phyloP scores from a whole-genome alignment of 345 rosid species.

The Triadica sebifera region DNA sequence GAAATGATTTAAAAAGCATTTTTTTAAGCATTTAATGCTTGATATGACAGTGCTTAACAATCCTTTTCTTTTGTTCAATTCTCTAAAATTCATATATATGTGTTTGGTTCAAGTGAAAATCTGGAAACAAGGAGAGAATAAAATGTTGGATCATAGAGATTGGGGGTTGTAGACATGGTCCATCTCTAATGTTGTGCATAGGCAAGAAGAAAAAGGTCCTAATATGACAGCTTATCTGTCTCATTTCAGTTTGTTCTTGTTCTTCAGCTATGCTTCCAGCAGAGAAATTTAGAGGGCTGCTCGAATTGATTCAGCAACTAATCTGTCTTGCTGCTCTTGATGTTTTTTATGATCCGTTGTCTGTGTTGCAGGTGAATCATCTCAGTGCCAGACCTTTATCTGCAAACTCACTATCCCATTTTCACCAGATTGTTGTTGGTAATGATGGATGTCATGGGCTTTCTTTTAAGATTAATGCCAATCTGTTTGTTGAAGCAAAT shows the following conservation, averaged over 20 bases:
- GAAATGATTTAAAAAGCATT: not conserved
- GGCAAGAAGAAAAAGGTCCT: no score
- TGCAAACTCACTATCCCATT: conserved; percentile 23
- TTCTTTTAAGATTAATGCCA: conserved; percentile 42
- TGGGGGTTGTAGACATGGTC: not conserved
- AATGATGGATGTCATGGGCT: conserved; percentile 28
- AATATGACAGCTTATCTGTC: no score
- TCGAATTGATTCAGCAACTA: not conserved
- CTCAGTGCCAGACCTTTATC: conserved; percentile 21
- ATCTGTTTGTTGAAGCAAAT: conserved; percentile 48
- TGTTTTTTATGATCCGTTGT: not conserved
- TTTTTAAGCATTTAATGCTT: no score
- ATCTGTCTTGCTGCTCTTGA: not conserved
- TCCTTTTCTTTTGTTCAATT: no score
- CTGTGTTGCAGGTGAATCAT: conserved; percentile 31
- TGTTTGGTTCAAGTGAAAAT: not conserved
- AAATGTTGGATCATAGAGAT: not conserved
- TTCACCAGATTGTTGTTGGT: conserved; percentile 23
- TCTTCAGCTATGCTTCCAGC: not conserved
- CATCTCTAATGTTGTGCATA: no score
- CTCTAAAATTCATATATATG: not conserved
- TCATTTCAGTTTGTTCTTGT: not conserved
- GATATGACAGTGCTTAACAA: no score
- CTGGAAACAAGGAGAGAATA: not conserved
- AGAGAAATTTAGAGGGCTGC: not conserved